Conservation (phyloP, 2,329 filamentous ascomycete genomes). For the Spiromastix sp. region DNA sequence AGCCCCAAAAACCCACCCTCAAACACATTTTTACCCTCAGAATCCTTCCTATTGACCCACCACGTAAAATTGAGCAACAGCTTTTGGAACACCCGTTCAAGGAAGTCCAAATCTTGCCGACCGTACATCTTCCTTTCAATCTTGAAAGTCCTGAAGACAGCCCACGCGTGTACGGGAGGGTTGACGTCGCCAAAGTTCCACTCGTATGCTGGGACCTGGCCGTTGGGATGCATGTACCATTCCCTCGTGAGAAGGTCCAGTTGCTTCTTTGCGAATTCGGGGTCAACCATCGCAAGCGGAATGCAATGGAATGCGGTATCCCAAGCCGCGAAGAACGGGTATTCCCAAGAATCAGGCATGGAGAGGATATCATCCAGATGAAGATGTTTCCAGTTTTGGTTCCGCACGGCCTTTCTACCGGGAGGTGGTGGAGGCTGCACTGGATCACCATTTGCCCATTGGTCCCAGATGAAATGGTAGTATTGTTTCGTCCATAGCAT, state of each 20-base stretch:
- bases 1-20: conserved; percentile 91
- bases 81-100: conserved; percentile 95
- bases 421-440: conserved; percentile 76
- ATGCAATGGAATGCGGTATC: conserved; percentile 97
- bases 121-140: conserved; percentile 97
- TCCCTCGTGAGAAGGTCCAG: conserved; percentile 90
- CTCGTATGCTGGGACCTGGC: conserved; percentile 84
- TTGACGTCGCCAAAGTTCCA: conserved; percentile 99
- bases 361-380: conserved; percentile 90
- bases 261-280: conserved; percentile 96
- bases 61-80: conserved; percentile 93
- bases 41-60: conserved; percentile 98
- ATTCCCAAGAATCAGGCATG: conserved; percentile 98
- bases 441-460: conserved; percentile 94
- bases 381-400: conserved; percentile 88
- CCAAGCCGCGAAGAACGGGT: conserved; percentile 96
- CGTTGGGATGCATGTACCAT: conserved; percentile 98
- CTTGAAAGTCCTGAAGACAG: conserved; percentile 92
- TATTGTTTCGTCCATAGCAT: conserved; percentile 99
- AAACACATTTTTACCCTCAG: conserved; percentile 91
- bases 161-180: conserved; percentile 92
- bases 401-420: conserved; percentile 68
- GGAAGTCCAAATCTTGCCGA: conserved; percentile 84
- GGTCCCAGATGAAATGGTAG: conserved; percentile 94
- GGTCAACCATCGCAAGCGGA: conserved; percentile 91